Evolutionary conservation across 148 eudicot genomes (phyloP).

Genomic region (Spergularia bocconei): DNA sequence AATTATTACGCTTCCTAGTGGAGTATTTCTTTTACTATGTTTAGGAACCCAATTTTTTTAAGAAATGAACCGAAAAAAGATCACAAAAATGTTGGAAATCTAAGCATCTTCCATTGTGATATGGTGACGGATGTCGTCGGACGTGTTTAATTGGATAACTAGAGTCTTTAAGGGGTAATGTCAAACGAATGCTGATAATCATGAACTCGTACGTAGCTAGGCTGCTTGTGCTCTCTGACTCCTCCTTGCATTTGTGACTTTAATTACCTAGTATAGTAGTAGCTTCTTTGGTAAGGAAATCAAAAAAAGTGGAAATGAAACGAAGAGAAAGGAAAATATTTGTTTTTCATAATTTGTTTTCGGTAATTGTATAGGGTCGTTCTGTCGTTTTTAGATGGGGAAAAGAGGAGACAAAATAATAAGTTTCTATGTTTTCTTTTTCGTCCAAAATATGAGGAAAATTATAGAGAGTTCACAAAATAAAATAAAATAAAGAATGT

Average conservation of each 20-base stretch:
- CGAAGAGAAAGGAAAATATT: too few relatives aligned
- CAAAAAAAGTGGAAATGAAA: too few relatives aligned
- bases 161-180: neutral
- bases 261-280: neutral
- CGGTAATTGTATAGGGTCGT: too few relatives aligned
- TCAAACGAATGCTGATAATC: neutral
- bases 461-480: too few relatives aligned
- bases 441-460: too few relatives aligned
- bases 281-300: neutral
- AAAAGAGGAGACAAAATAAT: too few relatives aligned
- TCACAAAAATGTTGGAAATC: neutral
- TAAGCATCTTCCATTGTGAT: neutral
- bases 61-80: neutral
- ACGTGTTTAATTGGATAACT: neutral
- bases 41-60: neutral
- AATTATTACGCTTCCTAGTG: neutral
- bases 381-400: too few relatives aligned
- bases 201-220: neutral
- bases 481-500: too few relatives aligned
- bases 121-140: neutral
- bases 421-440: too few relatives aligned
- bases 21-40: neutral
- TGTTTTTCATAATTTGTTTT: too few relatives aligned
- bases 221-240: slow-evolving; percentile 21
- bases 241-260: slow-evolving; percentile 11